Evolutionary conservation across 1,284 basidiomycete genomes (phyloP), one percentile per base, ranked within the genome.

Genomic region (Entoloma clypeatum): DNA sequence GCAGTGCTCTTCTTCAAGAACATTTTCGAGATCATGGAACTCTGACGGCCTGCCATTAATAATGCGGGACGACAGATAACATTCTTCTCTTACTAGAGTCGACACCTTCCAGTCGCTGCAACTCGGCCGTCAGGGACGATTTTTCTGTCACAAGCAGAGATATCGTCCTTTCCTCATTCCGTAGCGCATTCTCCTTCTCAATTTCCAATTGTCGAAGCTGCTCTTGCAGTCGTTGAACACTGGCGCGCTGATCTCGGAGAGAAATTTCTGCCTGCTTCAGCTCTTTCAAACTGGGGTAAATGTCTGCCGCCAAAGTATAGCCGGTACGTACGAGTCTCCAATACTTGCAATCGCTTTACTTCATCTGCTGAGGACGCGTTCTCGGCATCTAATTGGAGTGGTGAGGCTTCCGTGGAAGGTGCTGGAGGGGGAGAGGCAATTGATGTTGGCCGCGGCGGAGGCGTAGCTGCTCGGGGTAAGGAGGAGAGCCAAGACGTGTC

Each of bases 81-180:
- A n/a, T n/a, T 11, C 6, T 25, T 16, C 22, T 61, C 67, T 10
- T 57, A 85, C 81, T 68, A 24, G 67, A 61, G 52, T 81, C 75
- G 9, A 70, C 54, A 30, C 62, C 68, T 38, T 74, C 69, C 30
- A 77, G 49, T 33, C 69, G 70, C 48, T 79, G 71, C 22, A 82
- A 54, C 22, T 79, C 73, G 10, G 73, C 58, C 13, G 65, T 64
- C 23, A 87, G 63, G 7, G 74, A 69, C 8, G 75, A 72, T 59
- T 86, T 87, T 57, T 87, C 84, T 3, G 78, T 74, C 22, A 87
- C 83, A 5, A 88, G 66, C 17, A 80, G 56, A 24, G 78, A 68
- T 38, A 88, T 83, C 0, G 79, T 81, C 49, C 77, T 75, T 46
- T 75, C 75, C 49, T 80, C 78, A 50, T 72, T 81, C 51, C 74